Conservation (phyloP, 768 basidiomycete genomes). For the Leccinum uliginosum region DNA sequence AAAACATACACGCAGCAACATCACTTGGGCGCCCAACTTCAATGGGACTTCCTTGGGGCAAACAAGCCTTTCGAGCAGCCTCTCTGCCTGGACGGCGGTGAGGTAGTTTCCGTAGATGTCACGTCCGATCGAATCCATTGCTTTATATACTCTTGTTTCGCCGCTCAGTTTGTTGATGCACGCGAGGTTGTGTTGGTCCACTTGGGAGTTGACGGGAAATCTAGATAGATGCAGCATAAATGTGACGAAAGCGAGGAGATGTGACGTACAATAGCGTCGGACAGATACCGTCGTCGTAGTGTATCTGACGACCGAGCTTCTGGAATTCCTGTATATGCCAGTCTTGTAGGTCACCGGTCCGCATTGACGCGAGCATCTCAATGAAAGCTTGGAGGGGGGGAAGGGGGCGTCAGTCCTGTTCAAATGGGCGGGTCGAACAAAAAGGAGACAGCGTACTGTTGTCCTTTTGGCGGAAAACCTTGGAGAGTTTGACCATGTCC, state of each 20-base stretch:
- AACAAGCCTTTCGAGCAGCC: constrained; percentile 45
- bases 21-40: constrained; percentile 76
- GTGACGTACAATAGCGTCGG: constrained; percentile 81
- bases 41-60: constrained; percentile 45
- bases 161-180: constrained; percentile 25
- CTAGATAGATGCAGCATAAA: constrained; percentile 8
- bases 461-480: constrained; percentile 74
- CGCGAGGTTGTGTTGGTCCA: constrained; percentile 21
- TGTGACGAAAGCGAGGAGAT: background rate
- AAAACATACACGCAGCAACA: constrained; percentile 43
- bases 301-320: constrained; percentile 56
- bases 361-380: constrained; percentile 97
- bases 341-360: constrained; percentile 69
- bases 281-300: constrained; percentile 75
- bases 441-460: constrained; percentile 31
- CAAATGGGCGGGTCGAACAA: background rate
- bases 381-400: constrained; percentile 69
- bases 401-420: background rate
- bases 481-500: constrained; percentile 43
- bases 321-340: constrained; percentile 69
- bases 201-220: constrained; percentile 26
- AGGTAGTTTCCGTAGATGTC: constrained; percentile 37
- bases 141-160: constrained; percentile 29
- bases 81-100: constrained; percentile 21
- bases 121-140: constrained; percentile 44